These are phyloP conservation scores for Baorangia bicolor DNA, from an alignment of 768 basidiomycete species.

Conservation along the genomic window DNA sequence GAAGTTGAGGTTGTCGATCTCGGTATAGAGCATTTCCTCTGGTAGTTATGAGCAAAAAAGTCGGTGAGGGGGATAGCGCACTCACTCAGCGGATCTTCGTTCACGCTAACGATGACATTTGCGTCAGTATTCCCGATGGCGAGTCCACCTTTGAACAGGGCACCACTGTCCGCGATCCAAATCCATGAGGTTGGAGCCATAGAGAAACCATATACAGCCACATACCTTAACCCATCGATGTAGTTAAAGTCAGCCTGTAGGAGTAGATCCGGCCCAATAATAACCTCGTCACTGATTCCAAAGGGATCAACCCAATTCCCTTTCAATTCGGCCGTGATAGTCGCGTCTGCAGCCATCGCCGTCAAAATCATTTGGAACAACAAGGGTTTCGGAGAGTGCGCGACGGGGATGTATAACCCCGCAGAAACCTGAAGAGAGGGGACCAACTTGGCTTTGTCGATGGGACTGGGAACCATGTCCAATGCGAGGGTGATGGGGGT, in stretches of 20 bases:
- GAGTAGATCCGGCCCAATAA: not conserved
- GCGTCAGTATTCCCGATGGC: not conserved
- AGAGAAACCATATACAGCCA: not conserved
- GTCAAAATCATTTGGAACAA: slow-evolving; percentile 2
- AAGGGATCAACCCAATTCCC: slow-evolving; percentile 6
- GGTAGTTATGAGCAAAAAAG: not conserved
- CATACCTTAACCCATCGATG: slow-evolving; percentile 1
- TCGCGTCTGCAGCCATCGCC: not conserved
- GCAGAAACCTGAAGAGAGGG: slow-evolving; percentile 1
- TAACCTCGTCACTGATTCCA: not conserved
- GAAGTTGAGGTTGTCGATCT: slow-evolving; percentile 10
- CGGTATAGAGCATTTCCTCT: slow-evolving; percentile 6
- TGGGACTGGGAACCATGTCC: slow-evolving; percentile 1
- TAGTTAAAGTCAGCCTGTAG: slow-evolving; percentile 2
- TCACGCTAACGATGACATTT: not conserved
- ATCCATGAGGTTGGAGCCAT: not conserved
- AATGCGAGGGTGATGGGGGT: not conserved
- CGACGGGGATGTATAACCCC: not conserved
- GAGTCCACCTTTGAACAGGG: slow-evolving; percentile 1
- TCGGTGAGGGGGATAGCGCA: not conserved
- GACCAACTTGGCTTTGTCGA: not conserved
- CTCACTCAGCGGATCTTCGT: slow-evolving; percentile 9
- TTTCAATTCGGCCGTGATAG: not conserved
- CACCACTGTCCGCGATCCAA: not conserved
- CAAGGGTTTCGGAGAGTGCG: not conserved